A percentile compares a stretch with the other conserved stretches of the same genome.
Conservation (phyloP, 2,329 filamentous ascomycete species). For the Corinectria fuckeliana region DNA sequence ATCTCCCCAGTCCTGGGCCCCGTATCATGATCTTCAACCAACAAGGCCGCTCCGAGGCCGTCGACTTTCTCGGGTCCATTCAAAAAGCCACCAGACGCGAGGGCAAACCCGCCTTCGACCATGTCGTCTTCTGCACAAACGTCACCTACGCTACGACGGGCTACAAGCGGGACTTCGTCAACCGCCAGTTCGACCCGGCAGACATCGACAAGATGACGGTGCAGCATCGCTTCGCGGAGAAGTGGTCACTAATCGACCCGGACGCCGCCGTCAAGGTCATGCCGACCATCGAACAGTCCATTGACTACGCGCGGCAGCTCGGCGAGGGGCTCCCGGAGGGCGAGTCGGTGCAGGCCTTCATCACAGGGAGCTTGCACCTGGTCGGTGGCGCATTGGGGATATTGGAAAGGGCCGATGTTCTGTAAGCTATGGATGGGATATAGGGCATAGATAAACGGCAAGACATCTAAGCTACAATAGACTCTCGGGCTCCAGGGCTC, state of each 20-base stretch:
- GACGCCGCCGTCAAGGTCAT: conserved; percentile 53
- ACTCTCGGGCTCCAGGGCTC: conserved; percentile 65
- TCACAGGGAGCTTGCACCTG: conserved; percentile 69
- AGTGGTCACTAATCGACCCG: conserved; percentile 57
- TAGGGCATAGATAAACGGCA: conserved; percentile 10
- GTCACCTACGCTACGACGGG: conserved; percentile 59
- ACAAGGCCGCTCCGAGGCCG: conserved; percentile 62
- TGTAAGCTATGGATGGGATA: conserved; percentile 39
- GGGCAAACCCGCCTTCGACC: conserved; percentile 61
- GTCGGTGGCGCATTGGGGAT: conserved; percentile 62
- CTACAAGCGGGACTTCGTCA: conserved; percentile 65
- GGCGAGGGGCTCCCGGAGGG: conserved; percentile 39
- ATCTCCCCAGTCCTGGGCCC: conserved; percentile 42
- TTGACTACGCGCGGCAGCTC: conserved; percentile 53
- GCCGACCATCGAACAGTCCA: conserved; percentile 62
- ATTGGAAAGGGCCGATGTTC: conserved; percentile 53
- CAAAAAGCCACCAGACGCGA: conserved; percentile 44
- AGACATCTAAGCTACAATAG: conserved; percentile 39
- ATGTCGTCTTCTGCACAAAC: conserved; percentile 86
- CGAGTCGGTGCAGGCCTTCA: conserved; percentile 53
- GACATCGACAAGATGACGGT: conserved; percentile 59
- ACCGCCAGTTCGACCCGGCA: conserved; percentile 58
- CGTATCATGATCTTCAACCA: conserved; percentile 88
- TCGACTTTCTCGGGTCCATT: conserved; percentile 60
- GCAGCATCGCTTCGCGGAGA: conserved; percentile 60